A percentile compares a stretch with the other conserved stretches of the same genome.
Conservation (phyloP, 805 yeast species). For the Candida andamanensis region DNA sequence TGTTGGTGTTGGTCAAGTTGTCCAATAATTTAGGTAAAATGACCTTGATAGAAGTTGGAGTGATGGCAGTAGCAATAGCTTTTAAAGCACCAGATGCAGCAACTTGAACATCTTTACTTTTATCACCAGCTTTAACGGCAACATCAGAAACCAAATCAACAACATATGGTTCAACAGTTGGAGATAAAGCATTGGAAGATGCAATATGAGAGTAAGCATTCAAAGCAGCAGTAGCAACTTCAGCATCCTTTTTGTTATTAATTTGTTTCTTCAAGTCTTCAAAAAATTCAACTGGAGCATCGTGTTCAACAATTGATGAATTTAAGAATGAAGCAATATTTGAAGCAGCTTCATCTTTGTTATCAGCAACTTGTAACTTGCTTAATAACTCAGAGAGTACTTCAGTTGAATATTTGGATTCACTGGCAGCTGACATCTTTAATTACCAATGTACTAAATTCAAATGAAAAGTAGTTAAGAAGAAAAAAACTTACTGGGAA, state of each 20-base stretch:
- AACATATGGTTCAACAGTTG: slow-evolving; percentile 94
- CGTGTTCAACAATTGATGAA: slow-evolving; percentile 97
- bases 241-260: slow-evolving; percentile 70
- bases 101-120: slow-evolving; percentile 68
- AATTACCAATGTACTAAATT: slow-evolving; percentile 4
- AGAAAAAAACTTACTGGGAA: slow-evolving; percentile 5
- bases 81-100: slow-evolving; percentile 72
- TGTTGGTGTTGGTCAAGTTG: slow-evolving; percentile 67
- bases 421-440: slow-evolving; percentile 49
- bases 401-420: slow-evolving; percentile 61
- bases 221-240: slow-evolving; percentile 68
- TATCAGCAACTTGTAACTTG: slow-evolving; percentile 90
- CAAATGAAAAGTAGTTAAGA: slow-evolving; percentile 1
- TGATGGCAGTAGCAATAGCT: slow-evolving; percentile 74
- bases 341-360: slow-evolving; percentile 78
- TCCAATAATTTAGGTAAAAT: slow-evolving; percentile 75
- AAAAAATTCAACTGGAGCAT: slow-evolving; percentile 89
- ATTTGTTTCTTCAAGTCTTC: slow-evolving; percentile 69
- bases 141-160: slow-evolving; percentile 71
- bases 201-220: slow-evolving; percentile 85
- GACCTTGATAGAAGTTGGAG: slow-evolving; percentile 91
- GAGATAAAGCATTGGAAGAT: slow-evolving; percentile 67
- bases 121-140: slow-evolving; percentile 83
- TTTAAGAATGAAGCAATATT: slow-evolving; percentile 91
- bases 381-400: slow-evolving; percentile 91